Percentiles rank a stretch among this genome's conserved stretches.
phyloP scores from a whole-genome alignment of 108 stramenopile species.

The Cyclotella baltica region DNA sequence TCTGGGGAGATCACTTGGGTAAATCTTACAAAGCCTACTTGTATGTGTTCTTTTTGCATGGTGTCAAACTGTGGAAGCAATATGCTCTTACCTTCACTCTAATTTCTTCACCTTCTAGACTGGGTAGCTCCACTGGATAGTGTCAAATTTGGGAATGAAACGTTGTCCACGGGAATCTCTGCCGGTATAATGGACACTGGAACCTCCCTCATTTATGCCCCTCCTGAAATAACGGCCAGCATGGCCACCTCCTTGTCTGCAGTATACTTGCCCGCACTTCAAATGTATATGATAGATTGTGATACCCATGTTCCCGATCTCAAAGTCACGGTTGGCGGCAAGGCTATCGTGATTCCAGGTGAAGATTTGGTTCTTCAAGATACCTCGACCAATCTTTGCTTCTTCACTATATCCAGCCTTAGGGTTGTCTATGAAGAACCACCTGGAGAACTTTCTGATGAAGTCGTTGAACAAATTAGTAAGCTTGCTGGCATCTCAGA shows the following conservation, averaged over 20 bases:
- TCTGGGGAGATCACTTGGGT: conserved; percentile 76
- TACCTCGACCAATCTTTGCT: conserved; percentile 31
- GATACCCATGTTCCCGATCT: conserved; percentile 77
- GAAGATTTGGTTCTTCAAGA: conserved; percentile 81
- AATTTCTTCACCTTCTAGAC: conserved; percentile 46
- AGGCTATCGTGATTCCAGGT: conserved; percentile 81
- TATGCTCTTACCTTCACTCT: too few relatives aligned
- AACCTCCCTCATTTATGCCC: conserved; percentile 94
- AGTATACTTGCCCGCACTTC: conserved; percentile 67
- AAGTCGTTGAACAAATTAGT: conserved; percentile 53
- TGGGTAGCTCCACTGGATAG: conserved; percentile 89
- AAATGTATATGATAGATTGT: conserved; percentile 92
- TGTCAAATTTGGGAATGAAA: conserved; percentile 61
- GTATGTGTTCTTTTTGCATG: too few relatives aligned
- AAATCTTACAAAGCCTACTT: conserved; percentile 65
- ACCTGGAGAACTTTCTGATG: conserved; percentile 44
- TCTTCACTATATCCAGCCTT: conserved; percentile 53
- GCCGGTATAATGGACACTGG: conserved; percentile 94
- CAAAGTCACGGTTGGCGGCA: conserved; percentile 83
- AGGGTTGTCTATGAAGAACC: conserved; percentile 27
- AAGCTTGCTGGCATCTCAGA: conserved; percentile 36
- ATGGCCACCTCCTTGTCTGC: conserved; percentile 83
- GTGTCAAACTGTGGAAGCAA: too few relatives aligned
- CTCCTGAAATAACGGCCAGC: conserved; percentile 66
- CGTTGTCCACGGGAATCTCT: conserved; percentile 54